Base-by-base conservation (phyloP, 2,329 filamentous ascomycete species). In the Zelopaecilomyces penicillatus region DNA sequence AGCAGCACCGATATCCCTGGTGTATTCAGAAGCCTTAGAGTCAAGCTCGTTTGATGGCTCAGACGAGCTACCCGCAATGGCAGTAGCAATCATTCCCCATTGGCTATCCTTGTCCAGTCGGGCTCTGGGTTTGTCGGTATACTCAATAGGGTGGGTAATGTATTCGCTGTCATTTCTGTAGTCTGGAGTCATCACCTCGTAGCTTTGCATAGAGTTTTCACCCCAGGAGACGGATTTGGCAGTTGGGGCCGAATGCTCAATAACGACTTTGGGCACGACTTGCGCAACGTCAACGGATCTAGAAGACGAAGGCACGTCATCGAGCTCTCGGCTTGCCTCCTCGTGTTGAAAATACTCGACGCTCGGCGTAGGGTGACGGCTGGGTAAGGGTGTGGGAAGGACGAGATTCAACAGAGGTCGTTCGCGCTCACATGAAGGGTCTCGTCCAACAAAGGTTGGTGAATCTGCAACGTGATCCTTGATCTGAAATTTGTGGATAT, bases 201-300 rank as follows among this genome's bases (percentile, higher is more conserved):
- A 84, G 47, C 78, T 75, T 57, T 82, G 78, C 4, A 75, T 82
- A 55, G 80, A 71, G 50, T 82, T 81, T 48, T 80, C 68, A 8
- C 78, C 81, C 80, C 79, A 84, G 9, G 72, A 80, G 4, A 84
- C 80, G 36, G 65, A 72, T 52, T 82, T 82, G 5, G 75, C 38
- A 34, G 49, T 42, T 32, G 45, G 45, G 11, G n/a, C 45, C 2
- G 52, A 45, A 8, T 68, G 61, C 8, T 70, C 56, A 32, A 68
- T 57, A 42, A 76, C 70, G 8, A 67, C 67, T 37, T 61, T 65
- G 26, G 69, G 57, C 33, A 56, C 65, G 42, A 67, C 58, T 5
- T 65, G 57, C 36, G 69, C 58, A 44, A 69, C 65, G 30, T 66
- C 44, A 9, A 53, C 45, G 52, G 57, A 44, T 12, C 50, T 54